Base-by-base conservation (phyloP, 2,329 filamentous ascomycete genomes). In the Botryotinia convoluta region DNA sequence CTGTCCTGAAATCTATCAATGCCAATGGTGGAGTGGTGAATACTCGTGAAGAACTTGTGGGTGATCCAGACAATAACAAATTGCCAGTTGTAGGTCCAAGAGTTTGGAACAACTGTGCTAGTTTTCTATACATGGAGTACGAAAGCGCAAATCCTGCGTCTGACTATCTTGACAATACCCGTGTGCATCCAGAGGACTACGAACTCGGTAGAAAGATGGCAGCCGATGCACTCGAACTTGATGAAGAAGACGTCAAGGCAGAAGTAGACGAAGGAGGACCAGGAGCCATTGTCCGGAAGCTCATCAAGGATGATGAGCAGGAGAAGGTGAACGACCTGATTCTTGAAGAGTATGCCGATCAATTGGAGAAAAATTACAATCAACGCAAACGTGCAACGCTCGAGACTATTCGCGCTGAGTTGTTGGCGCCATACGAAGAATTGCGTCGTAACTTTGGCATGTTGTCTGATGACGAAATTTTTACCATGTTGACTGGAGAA, bases 171-270 rank as follows among this genome's bases (percentile, higher is more conserved):
- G 96, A 99, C 83, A 97, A 96, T 81, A 99, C 96, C 64, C 93
- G 96, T 85, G 94, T 99, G 29, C 96, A 99, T 80, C 96, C 96
- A 1, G 96, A 99, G 84, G 96, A 99, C 81, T 99, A 99, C 82
- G 96, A 99, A 78, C 91, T 99, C 75, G 96, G 94, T 67, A 93
- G 95, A 78, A 99, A 99, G 84, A 98, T 99, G 92, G 96, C 96
- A 32, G 96, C 96, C 5, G 96, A 99, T 85, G 96, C 96, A 26
- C 86, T 99, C 65, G 95, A 98, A 81, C 87, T 99, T 77, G 96
- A 99, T 78, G 96, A 99, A 83, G 96, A 99, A 84, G 96, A 99
- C 79, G 94, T 99, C 81, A 97, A 97, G 83, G 94, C 93, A 1
- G 95, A 98, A 83, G 92, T 92, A 8, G 93, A 97, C 77, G 94